Conservation (phyloP, 2,329 filamentous ascomycete genomes). For the Diaporthe batatas region DNA sequence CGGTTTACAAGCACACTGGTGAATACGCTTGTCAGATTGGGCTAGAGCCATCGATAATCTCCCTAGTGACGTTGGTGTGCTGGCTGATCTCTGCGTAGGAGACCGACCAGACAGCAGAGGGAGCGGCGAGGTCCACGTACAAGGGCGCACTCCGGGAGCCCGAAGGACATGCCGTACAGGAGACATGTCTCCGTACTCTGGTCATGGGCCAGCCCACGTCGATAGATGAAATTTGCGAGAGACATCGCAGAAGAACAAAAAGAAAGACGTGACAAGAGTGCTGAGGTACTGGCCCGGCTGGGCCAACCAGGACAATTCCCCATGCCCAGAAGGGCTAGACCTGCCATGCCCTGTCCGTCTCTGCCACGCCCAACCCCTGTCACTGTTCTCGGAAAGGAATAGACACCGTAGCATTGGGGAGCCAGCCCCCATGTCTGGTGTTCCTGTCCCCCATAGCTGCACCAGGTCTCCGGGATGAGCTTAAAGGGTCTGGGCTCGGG, state of each 20-base stretch:
- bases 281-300: slow-evolving; percentile 15
- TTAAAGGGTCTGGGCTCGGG: slow-evolving; percentile 42
- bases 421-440: slow-evolving; percentile 36
- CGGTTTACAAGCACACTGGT: slow-evolving; percentile 1
- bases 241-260: slow-evolving; percentile 32
- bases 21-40: slow-evolving; percentile 6
- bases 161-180: background rate
- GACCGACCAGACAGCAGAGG: background rate
- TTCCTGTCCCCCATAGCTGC: slow-evolving; percentile 42
- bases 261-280: slow-evolving; percentile 10
- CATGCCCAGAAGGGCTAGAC: slow-evolving; percentile 33
- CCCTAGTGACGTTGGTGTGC: slow-evolving; percentile 27
- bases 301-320: slow-evolving; percentile 13
- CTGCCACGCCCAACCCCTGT: slow-evolving; percentile 32
- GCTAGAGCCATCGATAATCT: slow-evolving; percentile 30
- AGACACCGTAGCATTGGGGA: slow-evolving; percentile 28
- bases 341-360: slow-evolving; percentile 10
- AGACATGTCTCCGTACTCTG: background rate
- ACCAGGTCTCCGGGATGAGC: slow-evolving; percentile 47
- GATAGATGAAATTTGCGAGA: slow-evolving; percentile 15
- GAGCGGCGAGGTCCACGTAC: background rate
- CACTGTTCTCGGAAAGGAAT: slow-evolving; percentile 30
- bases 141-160: background rate
- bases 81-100: slow-evolving; percentile 14
- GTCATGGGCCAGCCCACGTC: background rate